A percentile compares a stretch with the other conserved stretches of the same genome.
Evolutionary conservation across 1,139 yeast genomes (phyloP).

Genomic region (Insectozyma bohioensis): DNA sequence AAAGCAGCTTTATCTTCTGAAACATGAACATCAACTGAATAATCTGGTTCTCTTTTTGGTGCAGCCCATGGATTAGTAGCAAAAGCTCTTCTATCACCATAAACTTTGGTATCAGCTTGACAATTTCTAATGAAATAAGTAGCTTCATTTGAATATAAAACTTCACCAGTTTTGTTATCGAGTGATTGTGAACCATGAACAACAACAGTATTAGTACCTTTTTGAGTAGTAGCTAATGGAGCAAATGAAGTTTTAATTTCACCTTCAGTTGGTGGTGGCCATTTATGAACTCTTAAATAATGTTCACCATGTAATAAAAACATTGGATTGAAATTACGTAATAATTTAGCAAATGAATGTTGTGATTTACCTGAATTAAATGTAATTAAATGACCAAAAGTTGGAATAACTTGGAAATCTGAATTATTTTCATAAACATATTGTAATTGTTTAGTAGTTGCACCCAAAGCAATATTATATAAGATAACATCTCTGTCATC

Average conservation of each 20-base stretch:
- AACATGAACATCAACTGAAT: constrained; percentile 59
- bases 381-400: constrained; percentile 86
- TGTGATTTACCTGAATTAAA: constrained; percentile 53
- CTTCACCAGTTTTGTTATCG: constrained; percentile 69
- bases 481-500: constrained; percentile 73
- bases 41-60: constrained; percentile 70
- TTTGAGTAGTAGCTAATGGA: constrained; percentile 78
- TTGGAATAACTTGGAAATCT: constrained; percentile 86
- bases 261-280: constrained; percentile 79
- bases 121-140: constrained; percentile 87
- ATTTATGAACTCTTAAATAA: constrained; percentile 73
- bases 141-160: constrained; percentile 77
- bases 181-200: constrained; percentile 73
- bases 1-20: constrained; percentile 79
- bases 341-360: constrained; percentile 53
- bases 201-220: constrained; percentile 85
- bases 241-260: constrained; percentile 57
- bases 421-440: constrained; percentile 76
- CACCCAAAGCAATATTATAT: constrained; percentile 90
- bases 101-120: constrained; percentile 57
- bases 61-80: constrained; percentile 66
- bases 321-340: constrained; percentile 86
- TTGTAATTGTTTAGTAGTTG: constrained; percentile 71
- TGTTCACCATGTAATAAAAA: constrained; percentile 94
- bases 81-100: constrained; percentile 51